These are phyloP conservation scores for Huntiella moniliformis DNA, from an alignment of 2,329 filamentous ascomycete genomes.

Conservation along the genomic window DNA sequence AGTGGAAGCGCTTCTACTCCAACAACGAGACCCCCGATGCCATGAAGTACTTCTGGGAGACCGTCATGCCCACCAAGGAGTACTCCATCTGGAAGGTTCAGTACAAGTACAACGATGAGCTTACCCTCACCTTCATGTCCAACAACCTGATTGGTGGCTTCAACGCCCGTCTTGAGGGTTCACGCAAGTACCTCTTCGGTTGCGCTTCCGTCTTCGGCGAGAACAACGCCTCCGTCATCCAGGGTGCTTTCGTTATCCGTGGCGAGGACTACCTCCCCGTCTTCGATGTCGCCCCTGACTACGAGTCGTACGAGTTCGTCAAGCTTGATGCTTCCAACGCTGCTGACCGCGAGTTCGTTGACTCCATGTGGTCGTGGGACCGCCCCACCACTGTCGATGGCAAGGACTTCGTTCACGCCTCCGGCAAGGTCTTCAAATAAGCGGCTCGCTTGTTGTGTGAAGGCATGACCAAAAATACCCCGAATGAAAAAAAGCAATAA, in stretches of 20 bases:
- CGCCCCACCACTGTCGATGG: constrained; percentile 59
- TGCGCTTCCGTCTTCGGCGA: constrained; percentile 72
- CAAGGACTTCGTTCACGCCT: constrained; percentile 76
- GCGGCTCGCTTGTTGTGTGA: constrained; percentile 14
- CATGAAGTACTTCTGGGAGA: constrained; percentile 97
- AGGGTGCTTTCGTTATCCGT: constrained; percentile 87
- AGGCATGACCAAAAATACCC: constrained; percentile 11
- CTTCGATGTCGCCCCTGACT: constrained; percentile 94
- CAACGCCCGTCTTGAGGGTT: constrained; percentile 90
- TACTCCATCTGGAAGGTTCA: constrained; percentile 88
- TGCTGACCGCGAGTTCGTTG: constrained; percentile 71
- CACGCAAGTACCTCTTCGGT: constrained; percentile 96
- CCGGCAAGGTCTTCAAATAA: constrained; percentile 99
- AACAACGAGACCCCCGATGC: constrained; percentile 77
- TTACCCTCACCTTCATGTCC: constrained; percentile 96
- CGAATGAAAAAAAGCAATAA: constrained; percentile 11
- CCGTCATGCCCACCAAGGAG: constrained; percentile 67
- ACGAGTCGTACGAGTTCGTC: constrained; percentile 86
- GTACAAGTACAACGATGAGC: constrained; percentile 99
- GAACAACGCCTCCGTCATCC: constrained; percentile 76
- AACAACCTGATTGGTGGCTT: constrained; percentile 97
- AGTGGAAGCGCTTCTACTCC: constrained; percentile 98
- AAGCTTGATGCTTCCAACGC: constrained; percentile 83
- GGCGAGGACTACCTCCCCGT: constrained; percentile 71
- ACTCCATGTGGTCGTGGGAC: constrained; percentile 85